These are phyloP conservation scores for Ceratobasidium sp. DNA, from an alignment of 1,284 basidiomycete genomes.

Conservation along the genomic window DNA sequence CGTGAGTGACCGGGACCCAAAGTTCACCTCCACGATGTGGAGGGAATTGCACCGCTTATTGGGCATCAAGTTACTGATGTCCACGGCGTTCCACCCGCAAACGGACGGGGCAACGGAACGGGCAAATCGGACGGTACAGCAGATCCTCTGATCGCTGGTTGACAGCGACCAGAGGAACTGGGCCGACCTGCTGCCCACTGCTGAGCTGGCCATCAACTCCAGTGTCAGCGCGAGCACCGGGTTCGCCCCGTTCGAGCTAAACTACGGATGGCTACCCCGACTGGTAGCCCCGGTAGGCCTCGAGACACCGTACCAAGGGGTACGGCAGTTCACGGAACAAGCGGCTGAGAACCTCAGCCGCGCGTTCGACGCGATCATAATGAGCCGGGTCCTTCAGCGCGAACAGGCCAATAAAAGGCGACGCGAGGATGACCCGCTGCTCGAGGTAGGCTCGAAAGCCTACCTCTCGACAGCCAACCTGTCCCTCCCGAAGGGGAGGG, in stretches of 20 bases:
- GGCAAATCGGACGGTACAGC: constrained; percentile 59
- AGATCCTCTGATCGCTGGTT: constrained; percentile 59
- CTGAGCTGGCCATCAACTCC: constrained; percentile 54
- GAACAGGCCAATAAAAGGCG: background rate
- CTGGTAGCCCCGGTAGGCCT: constrained; percentile 50
- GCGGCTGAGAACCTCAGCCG: constrained; percentile 53
- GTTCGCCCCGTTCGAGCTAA: constrained; percentile 58
- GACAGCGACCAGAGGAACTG: constrained; percentile 58
- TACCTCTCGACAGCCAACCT: constrained; percentile 19
- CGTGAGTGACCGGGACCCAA: constrained; percentile 12
- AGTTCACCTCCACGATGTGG: constrained; percentile 57
- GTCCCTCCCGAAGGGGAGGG: background rate
- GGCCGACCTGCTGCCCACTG: constrained; percentile 57
- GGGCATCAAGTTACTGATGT: constrained; percentile 59
- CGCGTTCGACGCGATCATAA: constrained; percentile 50
- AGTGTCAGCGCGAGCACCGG: constrained; percentile 52
- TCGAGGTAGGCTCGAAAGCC: background rate
- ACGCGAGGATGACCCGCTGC: background rate
- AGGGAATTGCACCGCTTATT: constrained; percentile 56
- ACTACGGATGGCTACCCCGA: constrained; percentile 53
- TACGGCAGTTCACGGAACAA: constrained; percentile 53
- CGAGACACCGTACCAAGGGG: constrained; percentile 52
- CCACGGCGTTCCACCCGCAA: constrained; percentile 61
- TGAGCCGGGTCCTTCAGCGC: background rate
- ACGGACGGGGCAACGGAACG: constrained; percentile 47